Percentiles rank a stretch among this genome's conserved stretches.
phyloP scores from a whole-genome alignment of 2,329 filamentous ascomycete genomes.

The Biscogniauxia marginata region DNA sequence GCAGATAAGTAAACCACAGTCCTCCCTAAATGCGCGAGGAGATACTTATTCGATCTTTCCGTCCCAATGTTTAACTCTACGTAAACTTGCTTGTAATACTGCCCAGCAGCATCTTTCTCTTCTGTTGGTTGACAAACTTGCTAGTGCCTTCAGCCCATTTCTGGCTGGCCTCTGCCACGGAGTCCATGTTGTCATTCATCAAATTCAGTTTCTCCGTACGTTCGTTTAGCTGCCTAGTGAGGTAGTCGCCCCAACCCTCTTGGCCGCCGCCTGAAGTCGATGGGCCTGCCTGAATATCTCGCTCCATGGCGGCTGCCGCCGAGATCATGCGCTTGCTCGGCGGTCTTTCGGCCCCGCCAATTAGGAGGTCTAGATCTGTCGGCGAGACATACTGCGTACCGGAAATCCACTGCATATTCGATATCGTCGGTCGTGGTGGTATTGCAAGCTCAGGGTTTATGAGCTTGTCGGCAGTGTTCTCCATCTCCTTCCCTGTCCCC shows the following conservation, averaged over 20 bases:
- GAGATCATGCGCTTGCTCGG: constrained; percentile 85
- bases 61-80: constrained; percentile 8
- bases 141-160: constrained; percentile 85
- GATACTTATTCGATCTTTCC: not conserved
- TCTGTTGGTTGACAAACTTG: constrained; percentile 85
- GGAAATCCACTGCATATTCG: constrained; percentile 93
- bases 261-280: constrained; percentile 39
- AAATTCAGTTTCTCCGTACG: constrained; percentile 83
- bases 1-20: not conserved
- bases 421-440: constrained; percentile 86
- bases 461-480: constrained; percentile 67
- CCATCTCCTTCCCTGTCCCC: constrained; percentile 68
- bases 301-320: constrained; percentile 73
- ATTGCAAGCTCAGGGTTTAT: constrained; percentile 73
- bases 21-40: not conserved
- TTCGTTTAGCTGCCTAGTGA: constrained; percentile 84
- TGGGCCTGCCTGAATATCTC: constrained; percentile 46
- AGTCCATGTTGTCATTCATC: constrained; percentile 82
- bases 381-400: constrained; percentile 90
- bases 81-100: constrained; percentile 60
- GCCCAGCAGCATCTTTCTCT: constrained; percentile 78
- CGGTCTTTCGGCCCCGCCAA: constrained; percentile 84
- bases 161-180: constrained; percentile 74
- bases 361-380: constrained; percentile 83
- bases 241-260: constrained; percentile 75